A percentile compares a stretch with the other conserved stretches of the same genome.
These are phyloP conservation scores for Fagopyrum tataricum DNA, from an alignment of 148 eudicot genomes.

Conservation along the genomic window DNA sequence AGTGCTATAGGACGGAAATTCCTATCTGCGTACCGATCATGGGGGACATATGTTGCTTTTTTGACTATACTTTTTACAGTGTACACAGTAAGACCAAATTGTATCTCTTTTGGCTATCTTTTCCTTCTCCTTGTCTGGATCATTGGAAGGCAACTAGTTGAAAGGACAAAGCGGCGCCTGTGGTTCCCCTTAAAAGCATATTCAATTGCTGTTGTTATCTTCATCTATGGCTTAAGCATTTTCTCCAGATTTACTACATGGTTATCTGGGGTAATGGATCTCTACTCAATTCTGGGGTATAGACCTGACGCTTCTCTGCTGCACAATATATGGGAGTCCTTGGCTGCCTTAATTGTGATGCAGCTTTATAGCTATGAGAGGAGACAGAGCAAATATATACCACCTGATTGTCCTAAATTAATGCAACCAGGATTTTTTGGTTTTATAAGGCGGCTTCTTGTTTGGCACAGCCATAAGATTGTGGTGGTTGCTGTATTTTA, in stretches of 20 bases:
- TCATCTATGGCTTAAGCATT: constrained; percentile 76
- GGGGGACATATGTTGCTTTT: constrained; percentile 89
- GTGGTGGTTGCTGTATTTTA: constrained; percentile 67
- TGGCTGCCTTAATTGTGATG: constrained; percentile 91
- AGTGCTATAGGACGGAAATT: constrained; percentile 76
- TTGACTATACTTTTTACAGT: constrained; percentile 79
- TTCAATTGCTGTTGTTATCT: constrained; percentile 60
- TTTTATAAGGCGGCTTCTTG: constrained; percentile 66
- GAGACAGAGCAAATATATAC: constrained; percentile 63
- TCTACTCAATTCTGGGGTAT: constrained; percentile 58
- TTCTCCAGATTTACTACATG: constrained; percentile 65
- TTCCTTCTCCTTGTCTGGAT: constrained; percentile 93
- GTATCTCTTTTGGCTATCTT: constrained; percentile 80
- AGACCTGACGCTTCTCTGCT: constrained; percentile 58
- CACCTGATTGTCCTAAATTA: constrained; percentile 36
- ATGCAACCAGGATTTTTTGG: constrained; percentile 56
- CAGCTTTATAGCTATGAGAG: constrained; percentile 98
- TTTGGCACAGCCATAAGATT: constrained; percentile 95
- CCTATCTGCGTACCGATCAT: constrained; percentile 67
- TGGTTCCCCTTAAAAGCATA: constrained; percentile 93
- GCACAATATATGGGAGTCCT: constrained; percentile 80
- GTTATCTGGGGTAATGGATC: constrained; percentile 64
- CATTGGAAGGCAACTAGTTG: constrained; percentile 90
- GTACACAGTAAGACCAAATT: constrained; percentile 83
- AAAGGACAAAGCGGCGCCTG: constrained; percentile 70